Evolutionary conservation across 352 stramenopile genomes (phyloP).

Genomic region (Globisporangium heterothallicum): DNA sequence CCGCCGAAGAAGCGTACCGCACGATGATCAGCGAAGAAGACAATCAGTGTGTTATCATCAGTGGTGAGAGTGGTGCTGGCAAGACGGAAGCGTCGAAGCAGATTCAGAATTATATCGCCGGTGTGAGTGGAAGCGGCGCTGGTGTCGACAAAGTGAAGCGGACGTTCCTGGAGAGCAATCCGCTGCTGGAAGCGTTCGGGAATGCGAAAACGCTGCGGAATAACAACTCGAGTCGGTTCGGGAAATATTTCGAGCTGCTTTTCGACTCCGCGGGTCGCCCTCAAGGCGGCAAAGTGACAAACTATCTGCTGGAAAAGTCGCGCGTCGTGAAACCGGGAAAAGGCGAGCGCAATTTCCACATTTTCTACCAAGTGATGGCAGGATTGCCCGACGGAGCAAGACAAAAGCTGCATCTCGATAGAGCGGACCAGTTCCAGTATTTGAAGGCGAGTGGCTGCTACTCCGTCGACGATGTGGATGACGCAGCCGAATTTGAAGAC

Average conservation of each 20-base stretch:
- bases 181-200: constrained; percentile 94
- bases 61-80: constrained; percentile 74
- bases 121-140: constrained; percentile 66
- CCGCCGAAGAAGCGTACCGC: constrained; percentile 81
- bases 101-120: constrained; percentile 89
- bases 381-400: constrained; percentile 54
- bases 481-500: constrained; percentile 86
- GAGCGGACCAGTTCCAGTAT: constrained; percentile 82
- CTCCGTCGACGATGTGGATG: constrained; percentile 87
- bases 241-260: constrained; percentile 94
- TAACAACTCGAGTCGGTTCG: constrained; percentile 94
- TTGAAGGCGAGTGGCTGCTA: constrained; percentile 87
- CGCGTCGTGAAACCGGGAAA: constrained; percentile 81
- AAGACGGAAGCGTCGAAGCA: constrained; percentile 89
- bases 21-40: constrained; percentile 87
- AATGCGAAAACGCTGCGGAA: constrained; percentile 95
- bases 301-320: constrained; percentile 92
- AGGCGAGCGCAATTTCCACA: constrained; percentile 92
- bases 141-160: constrained; percentile 87
- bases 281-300: constrained; percentile 87
- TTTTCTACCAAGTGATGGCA: constrained; percentile 92
- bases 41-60: constrained; percentile 90
- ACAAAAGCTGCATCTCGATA: constrained; percentile 67
- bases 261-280: constrained; percentile 85
- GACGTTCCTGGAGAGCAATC: constrained; percentile 92